phyloP scores from a whole-genome alignment of 2,329 filamentous ascomycete species.

The Fusarium marasasianum region DNA sequence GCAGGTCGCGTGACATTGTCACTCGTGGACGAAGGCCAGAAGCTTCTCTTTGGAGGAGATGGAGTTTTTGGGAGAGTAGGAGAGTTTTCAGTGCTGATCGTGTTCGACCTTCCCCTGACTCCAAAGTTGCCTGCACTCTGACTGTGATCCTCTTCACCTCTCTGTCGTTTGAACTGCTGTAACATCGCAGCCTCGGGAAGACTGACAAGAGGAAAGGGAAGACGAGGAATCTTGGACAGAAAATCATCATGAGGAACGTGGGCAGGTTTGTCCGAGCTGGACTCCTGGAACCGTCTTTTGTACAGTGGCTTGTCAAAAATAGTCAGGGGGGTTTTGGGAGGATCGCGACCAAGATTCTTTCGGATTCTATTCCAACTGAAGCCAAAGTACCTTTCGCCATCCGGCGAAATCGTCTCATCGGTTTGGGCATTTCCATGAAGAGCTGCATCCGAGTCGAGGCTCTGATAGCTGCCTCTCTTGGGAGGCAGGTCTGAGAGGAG shows the following conservation, averaged over 20 bases:
- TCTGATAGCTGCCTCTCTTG: conserved; percentile 44
- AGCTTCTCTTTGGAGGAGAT: conserved; percentile 26
- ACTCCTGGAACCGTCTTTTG: conserved; percentile 19
- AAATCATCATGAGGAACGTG: conserved; percentile 40
- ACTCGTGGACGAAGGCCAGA: conserved; percentile 1
- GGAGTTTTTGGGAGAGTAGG: conserved; percentile 41
- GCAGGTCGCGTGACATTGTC: conserved; percentile 18
- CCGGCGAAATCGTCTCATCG: not conserved
- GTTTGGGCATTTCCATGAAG: not conserved
- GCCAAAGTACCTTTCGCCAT: conserved; percentile 24
- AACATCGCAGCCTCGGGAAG: conserved; percentile 50
- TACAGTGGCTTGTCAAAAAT: conserved; percentile 41
- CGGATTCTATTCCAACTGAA: conserved; percentile 43
- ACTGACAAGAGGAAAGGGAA: conserved; percentile 51
- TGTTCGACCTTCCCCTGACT: conserved; percentile 39
- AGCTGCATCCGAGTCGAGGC: conserved; percentile 43
- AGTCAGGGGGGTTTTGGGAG: conserved; percentile 34
- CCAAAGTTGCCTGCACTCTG: conserved; percentile 43
- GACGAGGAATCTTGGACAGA: conserved; percentile 37
- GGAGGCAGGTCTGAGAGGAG: conserved; percentile 37
- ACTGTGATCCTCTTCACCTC: conserved; percentile 52
- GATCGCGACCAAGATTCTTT: conserved; percentile 35
- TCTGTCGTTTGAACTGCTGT: conserved; percentile 46
- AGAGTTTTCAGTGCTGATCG: conserved; percentile 46
- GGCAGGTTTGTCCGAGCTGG: conserved; percentile 5